Evolutionary conservation across 2,329 filamentous ascomycete species (phyloP).

Genomic region (Fusarium foetens): DNA sequence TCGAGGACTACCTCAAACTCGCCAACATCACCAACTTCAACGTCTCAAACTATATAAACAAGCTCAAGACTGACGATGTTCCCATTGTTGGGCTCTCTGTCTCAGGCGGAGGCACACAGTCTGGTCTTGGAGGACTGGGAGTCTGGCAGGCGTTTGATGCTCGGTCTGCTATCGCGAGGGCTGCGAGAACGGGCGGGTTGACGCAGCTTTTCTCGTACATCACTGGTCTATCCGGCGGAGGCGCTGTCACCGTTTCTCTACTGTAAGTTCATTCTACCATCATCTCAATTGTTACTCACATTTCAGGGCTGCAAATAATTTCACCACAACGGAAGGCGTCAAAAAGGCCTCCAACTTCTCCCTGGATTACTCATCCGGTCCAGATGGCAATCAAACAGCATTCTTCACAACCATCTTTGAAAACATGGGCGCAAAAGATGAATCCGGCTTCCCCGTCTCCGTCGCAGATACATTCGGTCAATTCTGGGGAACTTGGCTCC

Average conservation of each 20-base stretch:
- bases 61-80: slow-evolving; percentile 29
- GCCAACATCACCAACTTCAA: slow-evolving; percentile 40
- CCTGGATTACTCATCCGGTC: slow-evolving; percentile 25
- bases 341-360: slow-evolving; percentile 41
- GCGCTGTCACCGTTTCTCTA: slow-evolving; percentile 40
- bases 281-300: fast-evolving
- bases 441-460: slow-evolving; percentile 41
- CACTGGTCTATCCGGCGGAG: slow-evolving; percentile 44
- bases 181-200: slow-evolving; percentile 41
- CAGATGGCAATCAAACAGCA: slow-evolving; percentile 16
- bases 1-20: slow-evolving; percentile 36
- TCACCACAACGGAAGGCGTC: slow-evolving; percentile 32
- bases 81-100: slow-evolving; percentile 42
- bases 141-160: slow-evolving; percentile 46
- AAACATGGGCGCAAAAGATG: slow-evolving; percentile 37
- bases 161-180: slow-evolving; percentile 28
- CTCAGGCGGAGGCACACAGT: slow-evolving; percentile 45
- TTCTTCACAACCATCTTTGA: slow-evolving; percentile 38
- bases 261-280: slow-evolving; percentile 15
- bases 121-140: slow-evolving; percentile 44
- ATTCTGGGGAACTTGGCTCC: slow-evolving; percentile 44
- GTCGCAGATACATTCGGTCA: slow-evolving; percentile 43
- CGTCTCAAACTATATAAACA: slow-evolving; percentile 32
- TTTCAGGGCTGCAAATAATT: slow-evolving; percentile 42
- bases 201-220: slow-evolving; percentile 43